Evolutionary conservation across 306 rosid genomes (phyloP).

Genomic region (Datisca glomerata): DNA sequence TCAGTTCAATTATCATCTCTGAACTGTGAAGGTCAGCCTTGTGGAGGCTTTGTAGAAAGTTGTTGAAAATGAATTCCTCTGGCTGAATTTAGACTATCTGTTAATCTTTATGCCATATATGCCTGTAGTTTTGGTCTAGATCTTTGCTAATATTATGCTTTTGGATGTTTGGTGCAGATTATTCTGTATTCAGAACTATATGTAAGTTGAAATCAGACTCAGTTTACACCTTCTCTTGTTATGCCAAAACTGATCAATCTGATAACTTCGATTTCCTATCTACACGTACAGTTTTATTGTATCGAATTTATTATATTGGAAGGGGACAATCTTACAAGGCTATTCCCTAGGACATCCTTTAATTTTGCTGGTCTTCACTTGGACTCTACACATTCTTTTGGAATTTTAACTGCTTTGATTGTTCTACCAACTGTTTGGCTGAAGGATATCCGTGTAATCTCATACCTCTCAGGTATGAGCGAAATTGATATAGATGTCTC

Average conservation of each 20-base stretch:
- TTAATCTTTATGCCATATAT: too few relatives aligned
- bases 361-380: constrained; percentile 32
- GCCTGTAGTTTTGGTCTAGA: too few relatives aligned
- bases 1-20: too few relatives aligned
- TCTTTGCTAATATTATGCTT: too few relatives aligned
- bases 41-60: too few relatives aligned
- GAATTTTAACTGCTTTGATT: constrained; percentile 45
- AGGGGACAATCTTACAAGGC: constrained; percentile 70
- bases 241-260: constrained; percentile 4
- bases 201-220: constrained; percentile 38
- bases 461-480: constrained; percentile 75
- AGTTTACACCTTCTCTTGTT: neutral
- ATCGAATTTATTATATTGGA: constrained; percentile 74
- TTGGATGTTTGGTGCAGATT: constrained; percentile 58
- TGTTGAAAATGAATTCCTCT: too few relatives aligned
- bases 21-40: too few relatives aligned
- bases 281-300: constrained; percentile 47
- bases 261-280: constrained; percentile 3
- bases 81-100: too few relatives aligned
- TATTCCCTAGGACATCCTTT: constrained; percentile 62
- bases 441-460: constrained; percentile 58
- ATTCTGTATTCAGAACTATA: constrained; percentile 57
- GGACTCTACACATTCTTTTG: constrained; percentile 56
- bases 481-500: too few relatives aligned
- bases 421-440: constrained; percentile 79